Evolutionary conservation across 2,329 filamentous ascomycete genomes (phyloP).

Genomic region (Ustilaginoidea virens): DNA sequence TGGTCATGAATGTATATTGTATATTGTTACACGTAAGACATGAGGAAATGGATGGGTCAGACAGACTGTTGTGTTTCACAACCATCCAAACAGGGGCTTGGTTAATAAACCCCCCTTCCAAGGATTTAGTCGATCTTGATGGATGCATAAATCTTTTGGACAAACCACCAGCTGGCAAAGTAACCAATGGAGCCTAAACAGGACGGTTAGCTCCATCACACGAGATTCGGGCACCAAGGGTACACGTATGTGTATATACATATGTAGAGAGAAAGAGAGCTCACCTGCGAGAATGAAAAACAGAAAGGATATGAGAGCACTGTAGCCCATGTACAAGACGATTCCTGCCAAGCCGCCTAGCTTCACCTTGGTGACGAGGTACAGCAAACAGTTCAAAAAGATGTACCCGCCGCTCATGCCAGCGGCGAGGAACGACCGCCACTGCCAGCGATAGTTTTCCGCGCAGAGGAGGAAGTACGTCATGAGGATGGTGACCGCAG

Average conservation of each 20-base stretch:
- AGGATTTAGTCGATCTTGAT: slow-evolving; percentile 78
- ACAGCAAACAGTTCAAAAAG: slow-evolving; percentile 79
- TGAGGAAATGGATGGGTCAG: too few relatives aligned
- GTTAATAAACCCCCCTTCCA: not conserved
- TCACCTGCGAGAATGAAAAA: slow-evolving; percentile 90
- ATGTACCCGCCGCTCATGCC: slow-evolving; percentile 87
- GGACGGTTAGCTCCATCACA: slow-evolving; percentile 1
- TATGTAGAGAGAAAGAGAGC: slow-evolving; percentile 22
- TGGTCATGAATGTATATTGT: slow-evolving; percentile 13
- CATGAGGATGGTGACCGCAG: slow-evolving; percentile 81
- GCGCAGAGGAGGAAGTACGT: slow-evolving; percentile 93
- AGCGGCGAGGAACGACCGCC: slow-evolving; percentile 83
- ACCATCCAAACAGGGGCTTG: not conserved
- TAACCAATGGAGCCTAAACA: slow-evolving; percentile 78
- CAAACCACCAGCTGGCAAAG: slow-evolving; percentile 88
- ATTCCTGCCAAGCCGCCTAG: slow-evolving; percentile 74
- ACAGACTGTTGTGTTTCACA: not conserved
- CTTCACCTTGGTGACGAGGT: slow-evolving; percentile 78
- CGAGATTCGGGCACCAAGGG: too few relatives aligned
- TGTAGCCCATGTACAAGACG: slow-evolving; percentile 89
- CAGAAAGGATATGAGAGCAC: slow-evolving; percentile 70
- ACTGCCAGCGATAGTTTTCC: slow-evolving; percentile 99
- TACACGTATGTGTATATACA: too few relatives aligned
- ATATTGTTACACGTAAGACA: slow-evolving; percentile 12
- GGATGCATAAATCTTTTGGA: slow-evolving; percentile 86